Evolutionary conservation across 257 asterid species (phyloP).

Genomic region (Jacaranda copaia): DNA sequence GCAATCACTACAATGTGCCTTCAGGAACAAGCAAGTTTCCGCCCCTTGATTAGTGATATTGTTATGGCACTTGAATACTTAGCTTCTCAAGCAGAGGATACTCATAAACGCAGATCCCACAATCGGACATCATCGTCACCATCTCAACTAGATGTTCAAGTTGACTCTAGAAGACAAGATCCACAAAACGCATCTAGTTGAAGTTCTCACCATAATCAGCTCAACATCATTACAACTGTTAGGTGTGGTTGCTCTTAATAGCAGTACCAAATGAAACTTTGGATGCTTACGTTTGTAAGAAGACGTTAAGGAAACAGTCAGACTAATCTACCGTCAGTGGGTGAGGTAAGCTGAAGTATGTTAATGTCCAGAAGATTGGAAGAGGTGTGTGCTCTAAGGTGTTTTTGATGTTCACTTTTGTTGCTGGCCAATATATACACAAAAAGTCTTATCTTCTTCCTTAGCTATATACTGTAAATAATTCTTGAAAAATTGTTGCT

Average conservation of each 20-base stretch:
- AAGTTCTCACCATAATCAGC: not conserved
- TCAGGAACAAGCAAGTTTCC: slow-evolving; percentile 78
- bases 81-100: slow-evolving; percentile 59
- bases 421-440: slow-evolving; percentile 27
- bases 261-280: not conserved
- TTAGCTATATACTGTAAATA: slow-evolving; percentile 44
- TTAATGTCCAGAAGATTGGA: not conserved
- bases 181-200: slow-evolving; percentile 28
- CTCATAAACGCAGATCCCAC: slow-evolving; percentile 41
- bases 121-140: slow-evolving; percentile 49
- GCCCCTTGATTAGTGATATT: slow-evolving; percentile 73
- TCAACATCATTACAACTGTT: not conserved
- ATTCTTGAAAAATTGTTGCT: slow-evolving; percentile 23
- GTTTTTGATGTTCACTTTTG: not conserved
- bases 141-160: slow-evolving; percentile 41
- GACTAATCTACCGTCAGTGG: too few species aligned
- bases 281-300: slow-evolving; percentile 10
- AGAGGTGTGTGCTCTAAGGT: slow-evolving; percentile 5
- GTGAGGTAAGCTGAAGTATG: slow-evolving; percentile 2
- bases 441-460: slow-evolving; percentile 16
- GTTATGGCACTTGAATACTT: slow-evolving; percentile 84
- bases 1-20: slow-evolving; percentile 92
- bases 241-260: too few species aligned
- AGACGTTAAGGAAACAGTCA: not conserved
- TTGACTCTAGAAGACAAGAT: slow-evolving; percentile 41